A percentile compares a stretch with the other conserved stretches of the same genome.
These are phyloP conservation scores for Kwoniella sp. DNA, from an alignment of 768 basidiomycete species.

Conservation along the genomic window DNA sequence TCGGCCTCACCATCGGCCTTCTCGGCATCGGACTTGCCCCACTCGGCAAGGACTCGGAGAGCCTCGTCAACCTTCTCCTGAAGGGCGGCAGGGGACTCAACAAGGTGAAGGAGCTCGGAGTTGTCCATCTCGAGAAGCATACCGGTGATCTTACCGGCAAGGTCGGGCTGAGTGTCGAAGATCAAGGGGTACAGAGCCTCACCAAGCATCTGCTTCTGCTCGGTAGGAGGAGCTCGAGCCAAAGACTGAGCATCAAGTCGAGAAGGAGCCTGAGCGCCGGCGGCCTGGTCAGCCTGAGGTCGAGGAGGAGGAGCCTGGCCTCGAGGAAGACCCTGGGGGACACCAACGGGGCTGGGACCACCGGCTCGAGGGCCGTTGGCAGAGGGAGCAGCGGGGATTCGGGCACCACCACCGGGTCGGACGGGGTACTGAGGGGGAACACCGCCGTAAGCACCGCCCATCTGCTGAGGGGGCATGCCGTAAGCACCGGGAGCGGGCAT, in stretches of 20 bases:
- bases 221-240: slow-evolving; percentile 66
- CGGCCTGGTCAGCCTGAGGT: slow-evolving; percentile 54
- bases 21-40: slow-evolving; percentile 61
- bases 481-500: slow-evolving; percentile 60
- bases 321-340: slow-evolving; percentile 59
- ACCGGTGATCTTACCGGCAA: slow-evolving; percentile 97
- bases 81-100: slow-evolving; percentile 81
- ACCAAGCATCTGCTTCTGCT: slow-evolving; percentile 99
- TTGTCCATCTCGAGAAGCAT: slow-evolving; percentile 99
- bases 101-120: slow-evolving; percentile 81
- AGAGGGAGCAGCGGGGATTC: slow-evolving; percentile 63
- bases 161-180: slow-evolving; percentile 74
- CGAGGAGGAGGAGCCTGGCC: slow-evolving; percentile 45
- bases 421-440: slow-evolving; percentile 45
- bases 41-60: slow-evolving; percentile 83
- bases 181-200: slow-evolving; percentile 95
- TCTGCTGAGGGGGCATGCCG: slow-evolving; percentile 34
- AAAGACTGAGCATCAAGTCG: slow-evolving; percentile 67
- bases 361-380: slow-evolving; percentile 60
- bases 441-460: slow-evolving; percentile 31
- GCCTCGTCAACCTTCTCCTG: slow-evolving; percentile 90
- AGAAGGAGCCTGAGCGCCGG: slow-evolving; percentile 47
- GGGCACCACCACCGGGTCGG: slow-evolving; percentile 42
- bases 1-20: slow-evolving; percentile 30
- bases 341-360: slow-evolving; percentile 56